These are phyloP conservation scores for Globisporangium sylvaticum DNA, from an alignment of 352 stramenopile species.

Conservation along the genomic window DNA sequence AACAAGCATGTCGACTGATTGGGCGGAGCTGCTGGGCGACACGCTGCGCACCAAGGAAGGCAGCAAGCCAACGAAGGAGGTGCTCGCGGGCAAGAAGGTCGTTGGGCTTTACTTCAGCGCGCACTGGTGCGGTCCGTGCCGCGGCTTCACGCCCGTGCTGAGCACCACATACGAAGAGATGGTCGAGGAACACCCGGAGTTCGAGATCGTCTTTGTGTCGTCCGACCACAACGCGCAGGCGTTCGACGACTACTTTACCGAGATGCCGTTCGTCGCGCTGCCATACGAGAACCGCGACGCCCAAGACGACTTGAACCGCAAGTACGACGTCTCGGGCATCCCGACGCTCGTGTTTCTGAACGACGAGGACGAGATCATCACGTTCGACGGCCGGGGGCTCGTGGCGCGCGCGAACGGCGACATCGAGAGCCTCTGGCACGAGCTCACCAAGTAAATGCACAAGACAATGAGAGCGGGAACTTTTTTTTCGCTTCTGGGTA, in stretches of 20 bases:
- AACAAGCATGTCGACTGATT: slow-evolving; percentile 36
- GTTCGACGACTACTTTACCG: slow-evolving; percentile 90
- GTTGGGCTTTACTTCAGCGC: slow-evolving; percentile 95
- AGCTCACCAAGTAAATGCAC: slow-evolving; percentile 54
- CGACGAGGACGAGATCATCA: slow-evolving; percentile 68
- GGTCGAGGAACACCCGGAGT: slow-evolving; percentile 78
- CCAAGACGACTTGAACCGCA: slow-evolving; percentile 68
- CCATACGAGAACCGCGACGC: slow-evolving; percentile 80
- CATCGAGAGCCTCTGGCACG: slow-evolving; percentile 57
- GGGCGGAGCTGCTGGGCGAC: slow-evolving; percentile 64
- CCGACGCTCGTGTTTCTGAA: slow-evolving; percentile 90
- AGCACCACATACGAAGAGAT: slow-evolving; percentile 88
- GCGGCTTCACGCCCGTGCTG: slow-evolving; percentile 93
- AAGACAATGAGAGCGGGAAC: too few species aligned
- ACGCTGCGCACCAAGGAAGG: slow-evolving; percentile 72
- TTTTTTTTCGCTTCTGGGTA: too few species aligned
- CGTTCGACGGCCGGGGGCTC: slow-evolving; percentile 63
- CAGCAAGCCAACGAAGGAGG: slow-evolving; percentile 60
- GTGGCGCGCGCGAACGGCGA: slow-evolving; percentile 76
- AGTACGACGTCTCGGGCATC: slow-evolving; percentile 86
- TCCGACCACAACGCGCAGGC: slow-evolving; percentile 65
- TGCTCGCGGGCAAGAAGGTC: slow-evolving; percentile 75
- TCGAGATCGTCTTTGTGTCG: slow-evolving; percentile 90
- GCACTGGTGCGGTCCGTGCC: slow-evolving; percentile 93
- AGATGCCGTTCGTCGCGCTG: slow-evolving; percentile 93